phyloP scores from a whole-genome alignment of 1,284 basidiomycete species.

The Vanrija humicola region DNA sequence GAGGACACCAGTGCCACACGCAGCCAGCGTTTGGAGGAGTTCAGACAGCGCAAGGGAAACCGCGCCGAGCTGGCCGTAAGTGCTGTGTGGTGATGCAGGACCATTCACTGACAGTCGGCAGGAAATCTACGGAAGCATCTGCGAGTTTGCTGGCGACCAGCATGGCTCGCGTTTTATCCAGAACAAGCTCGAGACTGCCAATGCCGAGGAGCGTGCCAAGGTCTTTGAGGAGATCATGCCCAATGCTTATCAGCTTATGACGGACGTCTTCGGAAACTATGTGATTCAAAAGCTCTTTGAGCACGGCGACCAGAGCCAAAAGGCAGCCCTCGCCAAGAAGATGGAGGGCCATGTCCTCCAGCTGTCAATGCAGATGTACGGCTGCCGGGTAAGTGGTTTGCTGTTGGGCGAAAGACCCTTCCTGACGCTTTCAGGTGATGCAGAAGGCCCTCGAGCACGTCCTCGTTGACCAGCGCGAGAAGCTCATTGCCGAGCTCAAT shows the following conservation, averaged over 20 bases:
- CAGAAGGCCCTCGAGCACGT: constrained; percentile 79
- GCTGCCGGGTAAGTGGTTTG: constrained; percentile 56
- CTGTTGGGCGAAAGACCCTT: too few relatives aligned
- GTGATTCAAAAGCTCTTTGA: constrained; percentile 94
- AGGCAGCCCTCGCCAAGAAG: constrained; percentile 63
- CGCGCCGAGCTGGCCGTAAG: constrained; percentile 75
- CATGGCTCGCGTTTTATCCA: constrained; percentile 89
- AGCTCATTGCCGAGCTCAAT: constrained; percentile 75
- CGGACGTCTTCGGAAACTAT: constrained; percentile 97
- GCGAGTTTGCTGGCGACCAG: constrained; percentile 93
- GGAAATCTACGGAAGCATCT: constrained; percentile 79
- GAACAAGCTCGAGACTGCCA: constrained; percentile 71
- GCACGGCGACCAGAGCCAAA: constrained; percentile 73
- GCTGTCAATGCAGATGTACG: constrained; percentile 90
- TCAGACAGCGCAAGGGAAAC: constrained; percentile 68
- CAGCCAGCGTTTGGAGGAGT: constrained; percentile 75
- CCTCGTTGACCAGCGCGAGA: constrained; percentile 68
- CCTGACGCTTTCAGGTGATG: constrained; percentile 28
- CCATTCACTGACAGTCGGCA: background rate
- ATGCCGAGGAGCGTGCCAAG: constrained; percentile 68
- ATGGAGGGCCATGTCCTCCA: constrained; percentile 77
- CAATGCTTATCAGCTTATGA: constrained; percentile 72
- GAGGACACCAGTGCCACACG: constrained; percentile 47
- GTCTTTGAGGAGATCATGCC: constrained; percentile 92
- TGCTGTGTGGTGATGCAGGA: background rate